Percentiles rank a stretch among this genome's conserved stretches.
phyloP scores from a whole-genome alignment of 2,329 filamentous ascomycete species.

The Trichoderma polysporum region DNA sequence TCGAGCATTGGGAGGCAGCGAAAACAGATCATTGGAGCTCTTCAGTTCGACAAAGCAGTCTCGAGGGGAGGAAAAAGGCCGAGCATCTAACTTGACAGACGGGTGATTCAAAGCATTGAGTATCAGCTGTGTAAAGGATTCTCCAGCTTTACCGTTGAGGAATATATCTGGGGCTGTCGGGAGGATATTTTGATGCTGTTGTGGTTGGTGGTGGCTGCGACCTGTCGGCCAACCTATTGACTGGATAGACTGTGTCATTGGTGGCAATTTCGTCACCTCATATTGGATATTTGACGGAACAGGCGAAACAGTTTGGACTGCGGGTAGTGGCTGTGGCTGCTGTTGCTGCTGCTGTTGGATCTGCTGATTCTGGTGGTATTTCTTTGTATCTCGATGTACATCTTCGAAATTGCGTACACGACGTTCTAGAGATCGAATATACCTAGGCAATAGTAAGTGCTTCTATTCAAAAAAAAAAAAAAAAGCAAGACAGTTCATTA shows the following conservation, averaged over 20 bases:
- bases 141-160: constrained; percentile 11
- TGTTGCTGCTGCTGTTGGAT: neutral
- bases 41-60: neutral
- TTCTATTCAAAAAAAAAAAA: neutral
- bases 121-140: constrained; percentile 6
- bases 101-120: constrained; percentile 14
- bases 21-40: neutral
- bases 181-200: neutral
- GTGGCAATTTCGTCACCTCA: neutral
- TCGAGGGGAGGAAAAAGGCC: neutral
- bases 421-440: constrained; percentile 8
- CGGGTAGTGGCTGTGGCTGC: neutral
- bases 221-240: neutral
- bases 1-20: neutral
- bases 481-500: neutral
- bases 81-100: neutral
- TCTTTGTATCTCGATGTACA: neutral
- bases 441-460: neutral
- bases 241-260: neutral
- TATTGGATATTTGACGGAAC: neutral
- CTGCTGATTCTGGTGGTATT: neutral
- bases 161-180: constrained; percentile 13
- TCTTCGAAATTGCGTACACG: constrained; percentile 15
- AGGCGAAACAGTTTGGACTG: neutral
- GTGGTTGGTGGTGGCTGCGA: neutral